A percentile compares a stretch with the other conserved stretches of the same genome.
Evolutionary conservation across 805 yeast genomes (phyloP).

Genomic region (Myxozyma geophila): DNA sequence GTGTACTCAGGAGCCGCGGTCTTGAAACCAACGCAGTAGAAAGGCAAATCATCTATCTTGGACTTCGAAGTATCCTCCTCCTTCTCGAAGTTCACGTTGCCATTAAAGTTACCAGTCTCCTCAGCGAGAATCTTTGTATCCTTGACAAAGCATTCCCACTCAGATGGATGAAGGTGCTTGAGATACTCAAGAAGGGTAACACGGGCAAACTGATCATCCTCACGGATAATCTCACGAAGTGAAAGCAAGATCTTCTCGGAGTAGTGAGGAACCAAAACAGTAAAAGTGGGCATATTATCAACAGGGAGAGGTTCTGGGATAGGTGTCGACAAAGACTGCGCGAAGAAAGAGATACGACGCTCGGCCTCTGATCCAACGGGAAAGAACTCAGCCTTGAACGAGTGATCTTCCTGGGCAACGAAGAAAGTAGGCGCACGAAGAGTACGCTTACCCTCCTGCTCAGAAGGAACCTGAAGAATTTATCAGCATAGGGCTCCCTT

Average conservation of each 20-base stretch:
- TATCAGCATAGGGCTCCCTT: background rate
- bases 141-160: slow-evolving; percentile 96
- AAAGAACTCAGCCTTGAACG: slow-evolving; percentile 95
- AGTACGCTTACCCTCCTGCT: slow-evolving; percentile 97
- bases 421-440: slow-evolving; percentile 99
- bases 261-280: slow-evolving; percentile 95
- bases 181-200: slow-evolving; percentile 91
- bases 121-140: slow-evolving; percentile 95
- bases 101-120: slow-evolving; percentile 71
- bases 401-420: slow-evolving; percentile 94
- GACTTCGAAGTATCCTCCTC: slow-evolving; percentile 72
- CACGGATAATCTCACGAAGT: slow-evolving; percentile 94
- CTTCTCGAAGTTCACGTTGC: slow-evolving; percentile 48
- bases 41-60: slow-evolving; percentile 89
- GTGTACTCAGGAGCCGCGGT: slow-evolving; percentile 97
- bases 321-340: slow-evolving; percentile 97
- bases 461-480: slow-evolving; percentile 72
- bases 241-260: slow-evolving; percentile 91
- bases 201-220: slow-evolving; percentile 95
- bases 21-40: slow-evolving; percentile 95
- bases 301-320: slow-evolving; percentile 99
- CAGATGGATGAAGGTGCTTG: slow-evolving; percentile 93
- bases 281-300: slow-evolving; percentile 99
- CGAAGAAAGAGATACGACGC: slow-evolving; percentile 99
- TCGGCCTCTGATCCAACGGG: slow-evolving; percentile 98